Evolutionary conservation across 164 flowering plant genomes (phyloP).

Genomic region (Stephania cephalantha): DNA sequence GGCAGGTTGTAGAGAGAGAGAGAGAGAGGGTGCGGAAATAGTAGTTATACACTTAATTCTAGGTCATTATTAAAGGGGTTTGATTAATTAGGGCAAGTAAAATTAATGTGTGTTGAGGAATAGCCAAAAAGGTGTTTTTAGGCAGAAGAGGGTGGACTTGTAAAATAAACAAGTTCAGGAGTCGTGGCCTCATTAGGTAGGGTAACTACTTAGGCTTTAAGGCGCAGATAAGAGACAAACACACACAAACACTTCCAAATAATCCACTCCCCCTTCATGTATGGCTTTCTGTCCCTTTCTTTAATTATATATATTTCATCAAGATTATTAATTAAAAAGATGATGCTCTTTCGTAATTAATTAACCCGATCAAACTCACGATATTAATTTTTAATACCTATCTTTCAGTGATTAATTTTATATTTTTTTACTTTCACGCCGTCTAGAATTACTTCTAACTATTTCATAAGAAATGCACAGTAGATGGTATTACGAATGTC

Average conservation of each 20-base stretch:
- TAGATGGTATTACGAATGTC: no score
- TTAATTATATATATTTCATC: neutral
- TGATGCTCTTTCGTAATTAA: no score
- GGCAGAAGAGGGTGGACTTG: conserved; percentile 9
- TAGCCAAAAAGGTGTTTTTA: conserved; percentile 34
- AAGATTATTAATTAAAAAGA: no score
- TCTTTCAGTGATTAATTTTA: no score
- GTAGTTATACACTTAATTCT: conserved; percentile 17
- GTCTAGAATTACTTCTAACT: no score
- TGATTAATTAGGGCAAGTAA: conserved; percentile 11
- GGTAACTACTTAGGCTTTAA: neutral
- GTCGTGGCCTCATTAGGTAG: neutral
- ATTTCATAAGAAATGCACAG: no score
- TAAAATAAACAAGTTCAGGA: conserved; percentile 1
- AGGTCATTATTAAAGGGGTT: conserved; percentile 27
- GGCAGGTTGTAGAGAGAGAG: conserved; percentile 53
- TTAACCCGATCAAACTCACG: no score
- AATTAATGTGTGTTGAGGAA: conserved; percentile 1
- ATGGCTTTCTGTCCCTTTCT: conserved; percentile 4
- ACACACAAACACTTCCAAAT: neutral
- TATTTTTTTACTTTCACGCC: no score
- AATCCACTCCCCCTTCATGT: neutral
- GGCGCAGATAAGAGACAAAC: conserved; percentile 4
- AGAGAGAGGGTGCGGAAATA: conserved; percentile 17
- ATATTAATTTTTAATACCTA: no score